Conservation (phyloP, 805 yeast species). For the Ascoidea tarda region DNA sequence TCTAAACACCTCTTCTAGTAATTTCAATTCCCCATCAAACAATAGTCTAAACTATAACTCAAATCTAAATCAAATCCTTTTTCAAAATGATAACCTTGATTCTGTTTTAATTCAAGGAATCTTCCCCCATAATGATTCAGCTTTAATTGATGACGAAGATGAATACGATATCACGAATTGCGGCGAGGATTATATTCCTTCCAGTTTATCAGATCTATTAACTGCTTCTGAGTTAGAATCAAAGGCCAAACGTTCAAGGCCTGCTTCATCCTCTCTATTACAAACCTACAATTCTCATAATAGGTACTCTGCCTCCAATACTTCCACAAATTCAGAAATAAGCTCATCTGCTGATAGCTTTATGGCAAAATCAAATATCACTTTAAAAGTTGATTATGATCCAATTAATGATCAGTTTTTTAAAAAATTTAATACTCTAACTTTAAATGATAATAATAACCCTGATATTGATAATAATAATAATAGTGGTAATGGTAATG, state of each 20-base stretch:
- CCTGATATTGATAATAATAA: too few species aligned
- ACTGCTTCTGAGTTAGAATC: constrained; percentile 73
- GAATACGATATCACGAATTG: constrained; percentile 25
- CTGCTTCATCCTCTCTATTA: constrained; percentile 14
- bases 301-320: too few species aligned
- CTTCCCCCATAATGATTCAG: constrained; percentile 9
- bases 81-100: background rate
- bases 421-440: background rate
- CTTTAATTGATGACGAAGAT: constrained; percentile 24
- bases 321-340: background rate
- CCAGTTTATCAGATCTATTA: constrained; percentile 61
- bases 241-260: constrained; percentile 37
- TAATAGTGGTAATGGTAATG: background rate
- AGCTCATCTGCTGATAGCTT: background rate
- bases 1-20: background rate
- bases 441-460: too few species aligned
- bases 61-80: background rate
- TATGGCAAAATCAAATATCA: too few species aligned
- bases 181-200: constrained; percentile 69
- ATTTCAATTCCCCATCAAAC: background rate
- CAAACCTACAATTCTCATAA: background rate
- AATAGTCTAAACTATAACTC: background rate
- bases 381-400: background rate
- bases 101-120: background rate
- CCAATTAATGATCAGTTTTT: background rate